These are phyloP conservation scores for Verticillium dahliae DNA, from an alignment of 2,329 filamentous ascomycete genomes.

Conservation along the genomic window DNA sequence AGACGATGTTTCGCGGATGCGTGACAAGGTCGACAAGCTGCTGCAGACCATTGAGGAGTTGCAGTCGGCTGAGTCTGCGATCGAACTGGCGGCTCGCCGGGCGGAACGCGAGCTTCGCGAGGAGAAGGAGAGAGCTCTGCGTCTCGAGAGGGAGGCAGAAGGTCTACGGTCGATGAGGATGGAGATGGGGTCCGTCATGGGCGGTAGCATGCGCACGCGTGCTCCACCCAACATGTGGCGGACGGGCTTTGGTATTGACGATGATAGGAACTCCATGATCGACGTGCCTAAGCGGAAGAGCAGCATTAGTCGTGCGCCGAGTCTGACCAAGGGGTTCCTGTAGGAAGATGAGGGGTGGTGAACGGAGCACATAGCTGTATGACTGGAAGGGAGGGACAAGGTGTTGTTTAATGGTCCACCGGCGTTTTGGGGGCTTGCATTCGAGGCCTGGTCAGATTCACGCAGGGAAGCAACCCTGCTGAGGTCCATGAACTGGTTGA, in stretches of 20 bases:
- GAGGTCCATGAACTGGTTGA: neutral
- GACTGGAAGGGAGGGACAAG: neutral
- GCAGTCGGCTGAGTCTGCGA: constrained; percentile 76
- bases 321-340: constrained; percentile 74
- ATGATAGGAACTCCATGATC: constrained; percentile 31
- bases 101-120: constrained; percentile 87
- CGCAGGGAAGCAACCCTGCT: neutral
- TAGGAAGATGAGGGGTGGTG: constrained; percentile 25
- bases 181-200: constrained; percentile 45
- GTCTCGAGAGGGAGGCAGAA: constrained; percentile 84
- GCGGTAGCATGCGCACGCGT: constrained; percentile 15
- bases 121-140: constrained; percentile 73
- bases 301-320: constrained; percentile 56
- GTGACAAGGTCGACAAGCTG: constrained; percentile 86
- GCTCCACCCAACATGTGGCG: constrained; percentile 18
- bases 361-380: neutral
- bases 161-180: constrained; percentile 71
- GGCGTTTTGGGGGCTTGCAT: neutral
- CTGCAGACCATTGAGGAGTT: constrained; percentile 90
- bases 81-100: constrained; percentile 74
- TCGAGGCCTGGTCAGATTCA: neutral
- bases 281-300: constrained; percentile 61
- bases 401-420: neutral
- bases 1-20: constrained; percentile 77
- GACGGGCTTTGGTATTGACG: constrained; percentile 27